Evolutionary conservation across 176 grass and related monocot genomes (phyloP), one percentile per base, ranked within the genome.

Genomic region (Rhynchospora breviuscula): DNA sequence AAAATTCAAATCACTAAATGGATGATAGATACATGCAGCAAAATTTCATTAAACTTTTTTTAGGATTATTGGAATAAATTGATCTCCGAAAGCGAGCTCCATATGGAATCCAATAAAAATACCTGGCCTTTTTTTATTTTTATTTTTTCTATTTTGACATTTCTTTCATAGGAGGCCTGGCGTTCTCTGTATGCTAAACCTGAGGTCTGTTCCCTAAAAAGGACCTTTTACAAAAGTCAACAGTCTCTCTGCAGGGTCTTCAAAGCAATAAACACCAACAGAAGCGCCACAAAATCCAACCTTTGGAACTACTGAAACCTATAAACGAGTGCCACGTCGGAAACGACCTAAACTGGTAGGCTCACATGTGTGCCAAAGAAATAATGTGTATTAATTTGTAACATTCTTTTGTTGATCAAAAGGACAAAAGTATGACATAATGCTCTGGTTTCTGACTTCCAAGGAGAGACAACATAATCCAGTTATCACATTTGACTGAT

Each of bases 391-490:
- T 63, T 46, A 82, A 82, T 46, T 49, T 64, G 12, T 47, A 82
- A 82, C 80, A 82, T 82, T 81, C 79, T 81, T 81, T 81, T 19
- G 79, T 47, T 35, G 80, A 33, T 29, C 26, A 29, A 11, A 53
- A 82, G 80, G 80, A 82, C 80, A 19, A 82, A 49, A 82, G 80
- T 82, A 48, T 82, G 80, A 82, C 80, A 82, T 82, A 82, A 82
- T 82, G 80, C 60, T 82, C 17, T 49, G 60, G 3, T 82, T 82
- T 82, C 80, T 82, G 80, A 82, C 80, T 53, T 26, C 29, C 63
- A 65, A 51, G 59, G 22, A 53, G 80, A 81, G 80, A 82, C 80
- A 82, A 82, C 80, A 82, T 82, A 52, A 66, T 47, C 79, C 35
- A 47, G 58, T 82, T 54, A 77, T 56, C 49, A 54, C 80, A 51